Conservation (phyloP, 2,329 filamentous ascomycete genomes). For the Colletotrichum lindemuthianum region DNA sequence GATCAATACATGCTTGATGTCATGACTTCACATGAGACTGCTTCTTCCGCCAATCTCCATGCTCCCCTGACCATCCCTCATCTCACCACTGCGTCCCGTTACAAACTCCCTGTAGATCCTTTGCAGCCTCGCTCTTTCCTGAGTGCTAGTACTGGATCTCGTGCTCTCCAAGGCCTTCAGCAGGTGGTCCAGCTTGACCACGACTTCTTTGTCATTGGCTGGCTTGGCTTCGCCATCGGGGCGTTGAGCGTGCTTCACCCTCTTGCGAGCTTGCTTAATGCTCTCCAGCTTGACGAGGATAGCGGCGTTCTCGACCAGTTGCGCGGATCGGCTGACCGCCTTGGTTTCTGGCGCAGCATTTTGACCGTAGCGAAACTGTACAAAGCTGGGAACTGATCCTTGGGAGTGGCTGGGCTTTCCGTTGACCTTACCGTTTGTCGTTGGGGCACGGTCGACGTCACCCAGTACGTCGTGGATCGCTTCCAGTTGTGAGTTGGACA, state of each 20-base stretch:
- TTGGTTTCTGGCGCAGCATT: slow-evolving; percentile 57
- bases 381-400: slow-evolving; percentile 64
- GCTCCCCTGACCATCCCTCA: slow-evolving; percentile 91
- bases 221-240: slow-evolving; percentile 42
- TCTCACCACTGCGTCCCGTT: slow-evolving; percentile 90
- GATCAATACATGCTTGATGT: neutral
- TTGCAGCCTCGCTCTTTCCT: slow-evolving; percentile 78
- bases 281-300: slow-evolving; percentile 85
- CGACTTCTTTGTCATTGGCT: slow-evolving; percentile 70
- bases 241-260: slow-evolving; percentile 47
- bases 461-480: slow-evolving; percentile 93
- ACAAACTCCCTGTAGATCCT: slow-evolving; percentile 94
- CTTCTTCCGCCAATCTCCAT: slow-evolving; percentile 93
- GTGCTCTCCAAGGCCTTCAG: slow-evolving; percentile 80
- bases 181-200: slow-evolving; percentile 87
- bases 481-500: slow-evolving; percentile 96
- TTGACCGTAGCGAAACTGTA: slow-evolving; percentile 86
- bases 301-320: slow-evolving; percentile 78
- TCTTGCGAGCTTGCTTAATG: slow-evolving; percentile 76
- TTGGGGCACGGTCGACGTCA: slow-evolving; percentile 48
- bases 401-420: slow-evolving; percentile 37
- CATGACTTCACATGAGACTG: slow-evolving; percentile 80
- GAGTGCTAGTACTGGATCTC: slow-evolving; percentile 81
- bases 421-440: slow-evolving; percentile 49
- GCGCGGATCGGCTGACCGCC: slow-evolving; percentile 58